Percentiles rank a stretch among this genome's conserved stretches.
These are phyloP conservation scores for Trichoderma brevicompactum DNA, from an alignment of 2,329 filamentous ascomycete genomes.

Conservation along the genomic window DNA sequence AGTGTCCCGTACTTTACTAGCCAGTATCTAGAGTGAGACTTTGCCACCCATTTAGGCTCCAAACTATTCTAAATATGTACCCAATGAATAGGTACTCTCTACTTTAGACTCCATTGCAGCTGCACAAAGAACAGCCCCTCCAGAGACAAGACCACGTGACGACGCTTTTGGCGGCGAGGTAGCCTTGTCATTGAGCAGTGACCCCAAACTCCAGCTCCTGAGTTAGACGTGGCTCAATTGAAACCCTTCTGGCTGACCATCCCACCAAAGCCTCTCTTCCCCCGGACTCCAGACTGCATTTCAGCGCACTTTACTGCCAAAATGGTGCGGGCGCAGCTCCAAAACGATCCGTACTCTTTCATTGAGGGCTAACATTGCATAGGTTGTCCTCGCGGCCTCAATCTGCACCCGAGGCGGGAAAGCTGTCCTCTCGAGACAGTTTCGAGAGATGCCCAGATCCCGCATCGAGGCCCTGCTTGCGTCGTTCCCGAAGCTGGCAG, in stretches of 20 bases:
- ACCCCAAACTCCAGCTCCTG: conserved; percentile 25
- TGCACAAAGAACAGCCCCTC: background rate
- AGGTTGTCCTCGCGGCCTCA: conserved; percentile 98
- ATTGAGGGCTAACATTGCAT: conserved; percentile 35
- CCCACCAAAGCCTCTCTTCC: conserved; percentile 23
- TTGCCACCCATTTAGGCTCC: no score
- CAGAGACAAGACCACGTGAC: conserved; percentile 16
- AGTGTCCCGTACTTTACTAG: background rate
- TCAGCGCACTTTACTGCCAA: conserved; percentile 39
- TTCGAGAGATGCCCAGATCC: conserved; percentile 95
- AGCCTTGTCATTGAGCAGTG: conserved; percentile 19
- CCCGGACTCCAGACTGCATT: background rate
- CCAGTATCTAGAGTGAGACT: background rate
- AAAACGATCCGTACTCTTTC: conserved; percentile 46
- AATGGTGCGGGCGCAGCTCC: conserved; percentile 44
- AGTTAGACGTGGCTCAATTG: conserved; percentile 31
- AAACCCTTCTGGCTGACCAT: conserved; percentile 17
- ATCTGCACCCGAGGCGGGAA: conserved; percentile 99
- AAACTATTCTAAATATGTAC: no score
- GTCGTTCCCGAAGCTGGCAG: conserved; percentile 95
- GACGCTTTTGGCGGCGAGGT: conserved; percentile 1
- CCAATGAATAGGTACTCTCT: background rate
- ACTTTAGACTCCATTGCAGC: background rate
- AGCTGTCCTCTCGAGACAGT: conserved; percentile 95
- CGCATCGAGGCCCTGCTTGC: conserved; percentile 95